phyloP scores from a whole-genome alignment of 768 basidiomycete species.

The Zangia roseola region DNA sequence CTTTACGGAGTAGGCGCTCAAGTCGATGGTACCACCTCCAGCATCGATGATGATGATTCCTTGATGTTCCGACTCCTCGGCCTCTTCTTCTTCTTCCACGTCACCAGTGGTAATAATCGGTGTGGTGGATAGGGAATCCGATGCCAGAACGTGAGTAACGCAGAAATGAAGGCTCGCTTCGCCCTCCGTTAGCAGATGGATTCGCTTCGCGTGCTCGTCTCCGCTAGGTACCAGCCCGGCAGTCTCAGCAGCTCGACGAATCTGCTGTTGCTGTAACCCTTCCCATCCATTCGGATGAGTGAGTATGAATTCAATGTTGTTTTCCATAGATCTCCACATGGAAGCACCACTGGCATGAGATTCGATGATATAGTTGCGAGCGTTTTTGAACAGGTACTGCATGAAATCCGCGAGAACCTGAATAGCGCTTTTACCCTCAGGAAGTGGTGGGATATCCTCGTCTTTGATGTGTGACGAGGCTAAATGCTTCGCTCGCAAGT shows the following conservation, averaged over 20 bases:
- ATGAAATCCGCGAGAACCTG: constrained; percentile 29
- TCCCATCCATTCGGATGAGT: constrained; percentile 35
- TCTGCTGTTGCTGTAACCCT: constrained; percentile 25
- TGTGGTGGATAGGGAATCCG: constrained; percentile 21
- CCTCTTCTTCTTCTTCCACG: not conserved
- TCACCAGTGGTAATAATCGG: constrained; percentile 1
- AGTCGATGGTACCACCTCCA: constrained; percentile 42
- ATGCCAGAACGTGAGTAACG: constrained; percentile 39
- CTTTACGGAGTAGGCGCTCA: constrained; percentile 37
- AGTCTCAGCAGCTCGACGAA: constrained; percentile 22
- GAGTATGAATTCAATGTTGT: constrained; percentile 22
- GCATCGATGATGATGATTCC: constrained; percentile 45
- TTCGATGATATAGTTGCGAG: constrained; percentile 21
- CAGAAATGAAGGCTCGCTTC: constrained; percentile 36
- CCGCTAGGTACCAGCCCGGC: constrained; percentile 22
- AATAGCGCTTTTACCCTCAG: constrained; percentile 16
- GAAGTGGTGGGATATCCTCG: constrained; percentile 23
- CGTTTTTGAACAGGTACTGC: constrained; percentile 23
- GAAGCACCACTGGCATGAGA: constrained; percentile 26
- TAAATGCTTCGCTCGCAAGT: constrained; percentile 31
- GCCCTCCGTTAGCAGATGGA: constrained; percentile 27
- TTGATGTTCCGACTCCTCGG: constrained; percentile 25
- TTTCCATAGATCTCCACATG: constrained; percentile 22
- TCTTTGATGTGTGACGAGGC: constrained; percentile 21
- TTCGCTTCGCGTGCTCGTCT: constrained; percentile 7